Conservation (phyloP, 2,329 filamentous ascomycete genomes). For the Elsinoe perseae region DNA sequence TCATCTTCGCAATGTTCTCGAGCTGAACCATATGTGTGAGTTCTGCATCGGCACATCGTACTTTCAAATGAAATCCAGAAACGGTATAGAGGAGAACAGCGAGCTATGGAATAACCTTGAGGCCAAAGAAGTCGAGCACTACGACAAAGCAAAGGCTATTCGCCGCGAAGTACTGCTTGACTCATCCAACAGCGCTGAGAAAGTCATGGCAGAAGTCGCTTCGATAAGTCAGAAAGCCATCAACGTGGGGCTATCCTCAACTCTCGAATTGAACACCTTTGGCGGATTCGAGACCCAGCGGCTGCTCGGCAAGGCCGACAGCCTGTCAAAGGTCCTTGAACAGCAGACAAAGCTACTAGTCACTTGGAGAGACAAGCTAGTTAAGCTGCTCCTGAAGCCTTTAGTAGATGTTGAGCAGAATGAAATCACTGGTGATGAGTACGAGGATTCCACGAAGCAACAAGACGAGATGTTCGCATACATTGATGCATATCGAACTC, state of each 20-base stretch:
- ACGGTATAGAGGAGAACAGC: conserved; percentile 57
- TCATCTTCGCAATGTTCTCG: conserved; percentile 63
- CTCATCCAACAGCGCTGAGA: conserved; percentile 50
- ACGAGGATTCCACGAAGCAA: conserved; percentile 74
- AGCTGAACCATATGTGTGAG: conserved; percentile 69
- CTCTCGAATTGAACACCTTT: conserved; percentile 44
- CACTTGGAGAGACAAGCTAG: conserved; percentile 65
- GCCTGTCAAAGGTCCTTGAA: conserved; percentile 60
- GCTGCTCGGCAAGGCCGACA: conserved; percentile 58
- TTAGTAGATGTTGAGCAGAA: conserved; percentile 74
- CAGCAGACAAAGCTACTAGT: conserved; percentile 63
- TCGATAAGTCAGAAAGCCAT: conserved; percentile 37
- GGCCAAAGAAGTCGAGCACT: conserved; percentile 61
- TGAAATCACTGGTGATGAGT: conserved; percentile 81
- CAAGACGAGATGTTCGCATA: conserved; percentile 88
- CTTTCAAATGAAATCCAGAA: conserved; percentile 69
- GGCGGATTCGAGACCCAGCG: conserved; percentile 66
- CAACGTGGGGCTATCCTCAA: conserved; percentile 24
- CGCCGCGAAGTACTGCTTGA: conserved; percentile 68
- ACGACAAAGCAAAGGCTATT: conserved; percentile 69
- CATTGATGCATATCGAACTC: conserved; percentile 66
- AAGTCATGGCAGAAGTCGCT: conserved; percentile 56
- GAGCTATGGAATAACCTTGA: conserved; percentile 60
- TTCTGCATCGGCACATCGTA: conserved; percentile 82
- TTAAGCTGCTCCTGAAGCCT: conserved; percentile 62